Percentiles rank a stretch among this genome's conserved stretches.
Evolutionary conservation across 106 monocot genomes (phyloP).

Genomic region (Agapanthus africanus): DNA sequence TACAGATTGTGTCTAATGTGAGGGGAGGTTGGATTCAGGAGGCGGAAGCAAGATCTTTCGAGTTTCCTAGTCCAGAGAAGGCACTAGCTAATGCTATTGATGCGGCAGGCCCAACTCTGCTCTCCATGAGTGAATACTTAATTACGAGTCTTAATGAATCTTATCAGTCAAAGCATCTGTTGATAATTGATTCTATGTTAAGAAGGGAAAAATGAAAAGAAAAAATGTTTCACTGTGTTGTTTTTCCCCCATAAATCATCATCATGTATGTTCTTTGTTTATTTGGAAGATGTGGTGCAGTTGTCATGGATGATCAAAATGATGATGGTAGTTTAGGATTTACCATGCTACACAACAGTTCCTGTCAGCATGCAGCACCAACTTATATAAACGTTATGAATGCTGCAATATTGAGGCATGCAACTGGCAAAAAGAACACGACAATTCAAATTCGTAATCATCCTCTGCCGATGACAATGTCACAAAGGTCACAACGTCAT

Average conservation of each 20-base stretch:
- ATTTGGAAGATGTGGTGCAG: conserved; percentile 75
- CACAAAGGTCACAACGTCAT: conserved; percentile 67
- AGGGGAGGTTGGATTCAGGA: conserved; percentile 88
- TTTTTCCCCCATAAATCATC: conserved; percentile 84
- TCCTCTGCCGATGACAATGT: conserved; percentile 75
- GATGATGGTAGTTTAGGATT: conserved; percentile 69
- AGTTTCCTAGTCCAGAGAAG: conserved; percentile 65
- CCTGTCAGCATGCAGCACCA: conserved; percentile 88
- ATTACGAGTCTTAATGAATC: conserved; percentile 88
- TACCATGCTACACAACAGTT: conserved; percentile 79
- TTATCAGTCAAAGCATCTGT: conserved; percentile 67
- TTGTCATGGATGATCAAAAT: conserved; percentile 78
- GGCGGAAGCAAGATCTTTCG: conserved; percentile 48
- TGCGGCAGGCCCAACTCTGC: conserved; percentile 61
- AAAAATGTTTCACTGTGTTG: no score
- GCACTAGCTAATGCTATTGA: conserved; percentile 62
- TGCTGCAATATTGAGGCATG: conserved; percentile 78
- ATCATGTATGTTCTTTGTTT: conserved; percentile 61
- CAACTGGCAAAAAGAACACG: conserved; percentile 52
- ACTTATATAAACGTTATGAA: conserved; percentile 84
- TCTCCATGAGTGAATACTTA: conserved; percentile 87
- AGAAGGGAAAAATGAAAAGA: no score
- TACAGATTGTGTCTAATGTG: conserved; percentile 60
- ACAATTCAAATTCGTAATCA: conserved; percentile 81
- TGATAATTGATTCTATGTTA: no score